Percentiles rank a stretch among this genome's conserved stretches.
phyloP scores from a whole-genome alignment of 1,139 yeast species.

The Blastobotrys apis region DNA sequence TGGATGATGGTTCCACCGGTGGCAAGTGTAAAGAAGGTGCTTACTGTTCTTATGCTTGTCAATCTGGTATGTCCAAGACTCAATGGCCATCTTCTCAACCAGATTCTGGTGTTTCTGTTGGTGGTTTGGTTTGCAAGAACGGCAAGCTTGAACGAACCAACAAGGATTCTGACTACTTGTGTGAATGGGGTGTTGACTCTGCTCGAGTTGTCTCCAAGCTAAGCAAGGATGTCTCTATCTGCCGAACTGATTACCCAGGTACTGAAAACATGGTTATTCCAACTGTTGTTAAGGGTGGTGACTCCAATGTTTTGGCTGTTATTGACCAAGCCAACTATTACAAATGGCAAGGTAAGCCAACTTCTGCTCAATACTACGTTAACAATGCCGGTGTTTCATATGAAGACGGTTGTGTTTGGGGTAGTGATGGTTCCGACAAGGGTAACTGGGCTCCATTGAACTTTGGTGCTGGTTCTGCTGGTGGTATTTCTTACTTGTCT shows the following conservation, averaged over 20 bases:
- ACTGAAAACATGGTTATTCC: slow-evolving; percentile 97
- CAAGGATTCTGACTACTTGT: slow-evolving; percentile 56
- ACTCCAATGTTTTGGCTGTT: slow-evolving; percentile 62
- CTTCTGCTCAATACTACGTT: slow-evolving; percentile 95
- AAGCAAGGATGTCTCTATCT: slow-evolving; percentile 66
- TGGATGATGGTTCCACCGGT: slow-evolving; percentile 51
- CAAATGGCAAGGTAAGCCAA: slow-evolving; percentile 74
- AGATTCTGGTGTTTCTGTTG: slow-evolving; percentile 78
- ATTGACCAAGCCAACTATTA: slow-evolving; percentile 75
- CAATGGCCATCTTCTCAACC: slow-evolving; percentile 94
- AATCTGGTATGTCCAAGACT: slow-evolving; percentile 94
- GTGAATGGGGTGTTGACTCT: slow-evolving; percentile 76
- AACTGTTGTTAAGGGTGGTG: slow-evolving; percentile 71
- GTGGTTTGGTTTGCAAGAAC: slow-evolving; percentile 74
- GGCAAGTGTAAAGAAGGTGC: slow-evolving; percentile 74
- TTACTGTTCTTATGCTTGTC: slow-evolving; percentile 96
- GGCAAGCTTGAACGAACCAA: slow-evolving; percentile 81
- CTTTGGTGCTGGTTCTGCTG: slow-evolving; percentile 85
- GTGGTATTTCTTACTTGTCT: slow-evolving; percentile 79
- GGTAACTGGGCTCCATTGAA: slow-evolving; percentile 99
- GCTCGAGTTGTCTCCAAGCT: slow-evolving; percentile 68
- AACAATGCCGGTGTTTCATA: slow-evolving; percentile 91
- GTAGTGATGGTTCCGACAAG: slow-evolving; percentile 63
- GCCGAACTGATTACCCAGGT: slow-evolving; percentile 99
- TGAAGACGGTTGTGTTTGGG: slow-evolving; percentile 94